These are phyloP conservation scores for Lindgomyces ingoldianus DNA, from an alignment of 495 filamentous ascomycete genomes.

Conservation along the genomic window DNA sequence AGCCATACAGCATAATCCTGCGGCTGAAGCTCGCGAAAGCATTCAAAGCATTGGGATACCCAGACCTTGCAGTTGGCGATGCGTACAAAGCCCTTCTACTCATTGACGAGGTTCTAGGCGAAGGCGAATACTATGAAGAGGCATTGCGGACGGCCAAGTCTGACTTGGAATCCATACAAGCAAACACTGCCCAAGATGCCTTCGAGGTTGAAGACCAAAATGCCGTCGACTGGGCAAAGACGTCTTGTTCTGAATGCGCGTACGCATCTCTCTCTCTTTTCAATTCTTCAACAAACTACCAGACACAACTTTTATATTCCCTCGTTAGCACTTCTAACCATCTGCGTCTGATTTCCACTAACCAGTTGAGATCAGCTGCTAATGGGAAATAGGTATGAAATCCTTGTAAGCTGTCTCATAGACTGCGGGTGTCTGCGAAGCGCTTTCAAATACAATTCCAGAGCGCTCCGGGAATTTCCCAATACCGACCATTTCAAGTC, in stretches of 20 bases:
- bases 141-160: slow-evolving; percentile 40
- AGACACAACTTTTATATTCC: no score
- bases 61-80: slow-evolving; percentile 86
- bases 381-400: slow-evolving; percentile 19
- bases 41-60: slow-evolving; percentile 76
- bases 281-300: neutral
- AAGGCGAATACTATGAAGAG: slow-evolving; percentile 64
- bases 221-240: slow-evolving; percentile 43
- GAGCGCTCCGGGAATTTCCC: slow-evolving; percentile 23
- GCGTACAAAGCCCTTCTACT: slow-evolving; percentile 86
- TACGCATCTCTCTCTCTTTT: neutral
- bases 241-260: slow-evolving; percentile 14
- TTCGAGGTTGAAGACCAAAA: slow-evolving; percentile 41
- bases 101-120: slow-evolving; percentile 74
- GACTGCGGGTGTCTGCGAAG: slow-evolving; percentile 34
- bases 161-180: neutral
- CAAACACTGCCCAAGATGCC: slow-evolving; percentile 36
- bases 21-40: slow-evolving; percentile 72
- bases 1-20: slow-evolving; percentile 76
- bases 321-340: no score
- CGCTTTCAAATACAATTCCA: slow-evolving; percentile 24
- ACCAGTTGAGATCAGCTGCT: neutral
- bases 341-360: no score
- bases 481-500: neutral
- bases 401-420: slow-evolving; percentile 28